A percentile compares a stretch with the other conserved stretches of the same genome.
Evolutionary conservation across 2,329 filamentous ascomycete species (phyloP).

Genomic region (Fusarium burgessii): DNA sequence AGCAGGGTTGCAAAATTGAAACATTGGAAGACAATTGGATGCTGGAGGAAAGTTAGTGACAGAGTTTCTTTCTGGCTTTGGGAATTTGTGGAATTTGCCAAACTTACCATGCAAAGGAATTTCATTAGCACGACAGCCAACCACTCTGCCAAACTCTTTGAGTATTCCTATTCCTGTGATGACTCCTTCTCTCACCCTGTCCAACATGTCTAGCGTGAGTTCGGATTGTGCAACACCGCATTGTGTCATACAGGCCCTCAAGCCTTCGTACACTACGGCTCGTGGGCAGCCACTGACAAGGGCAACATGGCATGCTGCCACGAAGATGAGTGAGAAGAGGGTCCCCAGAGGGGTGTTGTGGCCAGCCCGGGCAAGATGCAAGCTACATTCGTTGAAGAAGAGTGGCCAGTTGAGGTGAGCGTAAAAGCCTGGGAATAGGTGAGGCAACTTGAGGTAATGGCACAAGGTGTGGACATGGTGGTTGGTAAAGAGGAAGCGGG

Average conservation of each 20-base stretch:
- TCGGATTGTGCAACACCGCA: slow-evolving; percentile 16
- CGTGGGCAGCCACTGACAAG: slow-evolving; percentile 8
- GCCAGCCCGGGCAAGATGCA: slow-evolving; percentile 1
- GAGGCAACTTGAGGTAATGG: slow-evolving; percentile 8
- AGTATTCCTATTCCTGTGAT: slow-evolving; percentile 25
- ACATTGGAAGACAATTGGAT: slow-evolving; percentile 16
- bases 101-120: slow-evolving; percentile 30
- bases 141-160: slow-evolving; percentile 5
- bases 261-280: not conserved
- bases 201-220: slow-evolving; percentile 14
- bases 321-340: slow-evolving; percentile 27
- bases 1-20: slow-evolving; percentile 8
- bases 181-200: slow-evolving; percentile 16
- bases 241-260: slow-evolving; percentile 12
- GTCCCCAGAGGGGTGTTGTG: slow-evolving; percentile 12
- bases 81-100: not conserved
- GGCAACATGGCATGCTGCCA: slow-evolving; percentile 29
- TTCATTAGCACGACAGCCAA: slow-evolving; percentile 31
- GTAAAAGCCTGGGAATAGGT: not conserved
- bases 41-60: slow-evolving; percentile 4
- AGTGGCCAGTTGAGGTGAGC: slow-evolving; percentile 1
- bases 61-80: not conserved
- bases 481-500: slow-evolving; percentile 20
- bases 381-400: slow-evolving; percentile 21
- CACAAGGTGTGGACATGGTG: slow-evolving; percentile 6